Evolutionary conservation across 768 basidiomycete species (phyloP), one percentile per base, ranked within the genome.

Genomic region (Termitomyces sp.): DNA sequence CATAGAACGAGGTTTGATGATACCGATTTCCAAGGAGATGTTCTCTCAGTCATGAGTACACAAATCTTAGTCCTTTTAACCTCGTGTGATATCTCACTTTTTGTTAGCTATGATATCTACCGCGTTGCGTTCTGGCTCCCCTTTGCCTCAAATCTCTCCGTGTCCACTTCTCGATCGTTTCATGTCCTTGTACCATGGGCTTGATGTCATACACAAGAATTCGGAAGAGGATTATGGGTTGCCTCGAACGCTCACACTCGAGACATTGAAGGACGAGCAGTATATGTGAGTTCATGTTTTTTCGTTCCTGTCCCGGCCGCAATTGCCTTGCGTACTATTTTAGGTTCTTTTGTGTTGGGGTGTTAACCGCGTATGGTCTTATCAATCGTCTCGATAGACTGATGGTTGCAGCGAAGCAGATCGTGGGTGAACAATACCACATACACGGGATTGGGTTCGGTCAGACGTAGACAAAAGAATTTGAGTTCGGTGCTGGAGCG

Each of bases 91-190:
- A 51, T 40, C 17, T 30, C 8, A 28, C n/a, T 11, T n/a, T 26
- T 5, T 6, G 3, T 19, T 33, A 91, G 89, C 81, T 33, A 82
- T 95, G 80, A 84, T 91, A 54, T 86, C 91, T 0, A 85, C 84
- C 0, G 79, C 90, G 8, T 72, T 95, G 17, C 80, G 86, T 15
- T 86, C 86, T 0, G 91, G 89, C 3, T 74, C 73, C 7, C 84
- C 93, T 0, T 73, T 95, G 3, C 92, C 92, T 0, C 92, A 94
- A 64, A 89, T 94, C 53, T 94, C 91, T 2, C 91, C 93, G 0
- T 88, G 86, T 62, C 91, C 85, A 1, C 71, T 82, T 8, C 61
- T 81, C 0, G 79, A 81, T 59, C 69, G 80, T 10, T 82, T 79
- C 58, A 70, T 74, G 68, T 66, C 72, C 31, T 66, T 71, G 53